These are phyloP conservation scores for Protomyces arabidopsidicola DNA, from an alignment of 1,139 yeast species.

Conservation along the genomic window DNA sequence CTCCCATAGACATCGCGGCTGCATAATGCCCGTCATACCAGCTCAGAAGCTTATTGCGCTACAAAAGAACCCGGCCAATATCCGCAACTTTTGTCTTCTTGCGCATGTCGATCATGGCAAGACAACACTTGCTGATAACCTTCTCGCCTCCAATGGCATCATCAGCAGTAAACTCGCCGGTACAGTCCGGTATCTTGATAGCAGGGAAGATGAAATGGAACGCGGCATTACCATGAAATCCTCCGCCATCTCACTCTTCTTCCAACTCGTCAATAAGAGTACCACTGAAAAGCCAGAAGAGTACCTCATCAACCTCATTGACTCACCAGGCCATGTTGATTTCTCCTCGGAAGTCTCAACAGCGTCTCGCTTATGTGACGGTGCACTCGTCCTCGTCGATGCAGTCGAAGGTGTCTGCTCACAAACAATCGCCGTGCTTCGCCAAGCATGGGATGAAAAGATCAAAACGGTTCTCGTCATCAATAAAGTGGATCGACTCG, in stretches of 20 bases:
- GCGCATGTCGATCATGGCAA: constrained; percentile 99
- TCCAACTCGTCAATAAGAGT: constrained; percentile 37
- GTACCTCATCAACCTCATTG: constrained; percentile 83
- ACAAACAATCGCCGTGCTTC: constrained; percentile 75
- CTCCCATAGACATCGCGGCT: not conserved
- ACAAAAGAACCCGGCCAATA: constrained; percentile 63
- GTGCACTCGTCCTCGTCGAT: constrained; percentile 90
- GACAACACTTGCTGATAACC: constrained; percentile 87
- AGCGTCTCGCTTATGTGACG: constrained; percentile 92
- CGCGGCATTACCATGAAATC: constrained; percentile 93
- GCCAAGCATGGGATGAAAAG: constrained; percentile 95
- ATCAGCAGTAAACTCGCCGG: constrained; percentile 95
- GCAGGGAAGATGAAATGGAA: constrained; percentile 79
- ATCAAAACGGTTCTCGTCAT: constrained; percentile 84
- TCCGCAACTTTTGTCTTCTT: constrained; percentile 86
- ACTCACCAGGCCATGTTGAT: constrained; percentile 98
- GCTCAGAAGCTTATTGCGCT: constrained; percentile 60
- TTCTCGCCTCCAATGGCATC: constrained; percentile 92
- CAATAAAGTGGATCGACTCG: constrained; percentile 84
- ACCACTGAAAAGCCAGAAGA: constrained; percentile 45
- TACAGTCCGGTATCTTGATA: constrained; percentile 83
- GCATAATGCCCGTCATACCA: constrained; percentile 42
- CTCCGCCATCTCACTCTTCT: constrained; percentile 83
- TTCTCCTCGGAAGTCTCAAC: constrained; percentile 94
- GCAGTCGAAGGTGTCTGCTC: constrained; percentile 96